Percentiles rank a stretch among this genome's conserved stretches.
Conservation (phyloP, 768 basidiomycete genomes). For the Suillus tomentosus region DNA sequence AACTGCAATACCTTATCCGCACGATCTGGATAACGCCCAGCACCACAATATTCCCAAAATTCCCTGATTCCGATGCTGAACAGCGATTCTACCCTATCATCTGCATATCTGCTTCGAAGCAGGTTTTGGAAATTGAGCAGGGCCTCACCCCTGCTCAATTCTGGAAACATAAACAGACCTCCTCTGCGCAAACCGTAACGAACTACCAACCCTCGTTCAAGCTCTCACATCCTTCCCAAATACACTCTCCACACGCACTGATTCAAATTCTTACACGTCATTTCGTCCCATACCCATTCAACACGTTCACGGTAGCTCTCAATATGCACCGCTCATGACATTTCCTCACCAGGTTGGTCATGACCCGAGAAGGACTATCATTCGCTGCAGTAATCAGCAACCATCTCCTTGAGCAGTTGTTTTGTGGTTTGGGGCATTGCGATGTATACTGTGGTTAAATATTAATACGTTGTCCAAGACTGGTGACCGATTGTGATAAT, state of each 20-base stretch:
- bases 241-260: not conserved
- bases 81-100: constrained; percentile 67
- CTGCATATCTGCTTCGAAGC: constrained; percentile 69
- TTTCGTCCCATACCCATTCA: constrained; percentile 19
- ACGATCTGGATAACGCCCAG: constrained; percentile 89
- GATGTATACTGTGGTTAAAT: too few relatives aligned
- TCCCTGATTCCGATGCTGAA: constrained; percentile 21
- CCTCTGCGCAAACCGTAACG: constrained; percentile 45
- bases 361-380: too few relatives aligned
- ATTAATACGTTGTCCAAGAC: too few relatives aligned
- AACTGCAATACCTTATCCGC: constrained; percentile 64
- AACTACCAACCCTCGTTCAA: constrained; percentile 43
- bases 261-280: not conserved
- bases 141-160: constrained; percentile 76
- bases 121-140: constrained; percentile 85
- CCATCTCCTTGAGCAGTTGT: too few relatives aligned
- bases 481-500: too few relatives aligned
- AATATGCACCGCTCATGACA: constrained; percentile 37
- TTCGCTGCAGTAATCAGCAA: too few relatives aligned
- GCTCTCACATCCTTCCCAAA: constrained; percentile 16
- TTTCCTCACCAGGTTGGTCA: too few relatives aligned
- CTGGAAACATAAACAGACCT: constrained; percentile 61
- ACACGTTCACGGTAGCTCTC: constrained; percentile 43
- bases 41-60: constrained; percentile 50
- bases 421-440: too few relatives aligned